Evolutionary conservation across 2,329 filamentous ascomycete genomes (phyloP), one percentile per base, ranked within the genome.

Genomic region (Penicillium palitans): DNA sequence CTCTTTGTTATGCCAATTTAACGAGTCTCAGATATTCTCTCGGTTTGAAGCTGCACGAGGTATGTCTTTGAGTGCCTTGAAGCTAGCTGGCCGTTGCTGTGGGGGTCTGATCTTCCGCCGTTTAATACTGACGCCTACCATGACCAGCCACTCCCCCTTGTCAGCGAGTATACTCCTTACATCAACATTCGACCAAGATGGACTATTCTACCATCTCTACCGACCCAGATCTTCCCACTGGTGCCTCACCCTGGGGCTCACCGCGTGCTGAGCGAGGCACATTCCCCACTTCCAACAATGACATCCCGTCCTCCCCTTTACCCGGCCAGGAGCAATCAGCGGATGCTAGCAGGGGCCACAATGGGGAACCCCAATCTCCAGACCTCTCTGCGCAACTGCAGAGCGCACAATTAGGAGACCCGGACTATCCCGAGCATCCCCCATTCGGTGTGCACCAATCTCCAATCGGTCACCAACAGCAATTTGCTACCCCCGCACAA

Each of bases 171-270:
- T 45, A 44, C 60, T 64, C 60, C 59, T 62, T 61, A 57, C 61
- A 56, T 62, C 54, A 55, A 60, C 52, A 57, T 33, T 59, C 45
- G 57, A 57, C 46, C 47, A 63, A 52, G 25, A 90, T 90, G 87
- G 87, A 90, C 72, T 90, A 90, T 73, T 86, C 86, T 56, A 72
- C 79, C 35, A 76, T 84, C 52, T 78, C 81, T 54, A 76, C 83
- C 64, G 84, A 87, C 67, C 79, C 82, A 33, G 84, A 86, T 55
- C 80, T 84, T 68, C 81, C 83, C 45, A 78, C 79, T 37, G 86
- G 81, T 53, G 66, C 79, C 56, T 88, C 86, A 37, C 87, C 87
- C 54, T 90, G 87, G 87, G 81, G 77, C 24, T 86, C 84, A 52
- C 84, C 84, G 57, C 80, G 72, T 79, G 65, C 81, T 74, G 72